phyloP scores from a whole-genome alignment of 192 early-diverging fungal genomes.

The Umbelopsis ramanniana region DNA sequence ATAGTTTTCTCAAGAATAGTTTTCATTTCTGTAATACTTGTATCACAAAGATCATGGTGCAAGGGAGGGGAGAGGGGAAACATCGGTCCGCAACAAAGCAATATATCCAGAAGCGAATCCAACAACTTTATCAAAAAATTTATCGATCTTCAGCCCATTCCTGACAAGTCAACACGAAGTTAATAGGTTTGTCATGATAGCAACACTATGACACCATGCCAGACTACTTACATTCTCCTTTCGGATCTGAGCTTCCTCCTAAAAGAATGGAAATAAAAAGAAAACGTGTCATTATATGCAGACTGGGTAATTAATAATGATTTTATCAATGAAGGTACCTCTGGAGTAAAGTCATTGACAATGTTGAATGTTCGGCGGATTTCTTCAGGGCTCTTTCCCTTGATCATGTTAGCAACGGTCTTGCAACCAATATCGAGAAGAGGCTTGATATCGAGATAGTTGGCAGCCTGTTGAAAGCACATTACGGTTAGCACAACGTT shows the following conservation, averaged over 20 bases:
- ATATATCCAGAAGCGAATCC: background rate
- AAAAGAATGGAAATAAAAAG: background rate
- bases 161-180: slow-evolving; percentile 22
- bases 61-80: too few species aligned
- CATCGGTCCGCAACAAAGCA: too few species aligned
- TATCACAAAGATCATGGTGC: slow-evolving; percentile 1
- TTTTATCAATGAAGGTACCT: slow-evolving; percentile 35
- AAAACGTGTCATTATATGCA: background rate
- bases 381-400: slow-evolving; percentile 91
- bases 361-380: slow-evolving; percentile 98
- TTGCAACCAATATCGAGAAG: slow-evolving; percentile 97
- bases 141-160: slow-evolving; percentile 53
- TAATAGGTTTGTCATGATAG: background rate
- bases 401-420: slow-evolving; percentile 98
- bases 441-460: slow-evolving; percentile 96
- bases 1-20: too few species aligned
- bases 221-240: slow-evolving; percentile 67
- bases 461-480: slow-evolving; percentile 60
- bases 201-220: background rate
- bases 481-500: background rate
- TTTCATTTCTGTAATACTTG: background rate
- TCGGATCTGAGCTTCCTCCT: slow-evolving; percentile 89
- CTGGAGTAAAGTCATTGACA: slow-evolving; percentile 92
- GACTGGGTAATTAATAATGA: background rate
- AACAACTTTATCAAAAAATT: background rate